Evolutionary conservation across 345 rosid species (phyloP), one percentile per base, ranked within the genome.

Genomic region (Noccaea caerulescens): DNA sequence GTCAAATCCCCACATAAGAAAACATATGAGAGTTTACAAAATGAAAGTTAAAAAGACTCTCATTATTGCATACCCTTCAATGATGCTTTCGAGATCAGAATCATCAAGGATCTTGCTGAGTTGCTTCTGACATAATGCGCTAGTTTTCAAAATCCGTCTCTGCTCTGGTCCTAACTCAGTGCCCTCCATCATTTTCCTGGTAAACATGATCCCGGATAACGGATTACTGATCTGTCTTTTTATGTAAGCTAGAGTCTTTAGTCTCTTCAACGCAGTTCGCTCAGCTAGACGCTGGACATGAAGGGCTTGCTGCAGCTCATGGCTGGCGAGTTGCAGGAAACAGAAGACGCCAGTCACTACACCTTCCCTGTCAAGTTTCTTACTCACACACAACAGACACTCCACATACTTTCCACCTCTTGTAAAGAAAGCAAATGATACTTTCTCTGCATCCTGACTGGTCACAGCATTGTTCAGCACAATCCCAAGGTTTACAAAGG

Each of bases 271-370:
- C 6, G 98, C 96, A 49, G 86, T 90, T 76, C 82, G 82, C 84
- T 93, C 98, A 10, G 97, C 81, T 63, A 93, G 68, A 71, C 82
- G 82, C 82, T 93, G 98, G 59, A 93, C 73, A 79, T 88, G 96
- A 49, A 93, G 87, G 9, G 97, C 97, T 75, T 86, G 92, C 75
- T 93, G 97, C 81, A 93, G 83, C 77, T 93, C 97, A 52, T 69
- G 87, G 80, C 98, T 93, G 3, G 97, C 91, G 7, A 93, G 96
- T 81, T 93, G 98, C 82, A 93, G 76, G 83, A 93, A 93, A 86
- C 98, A 93, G 77, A 93, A 91, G 34, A 87, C 82, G 9, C 98
- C 98, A 0, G 88, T 85, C 66, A 86, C 79, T 2, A 80, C 82
- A 69, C 92, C 97, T 62, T 87, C 96, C 58, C 89, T 49, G 71